phyloP scores from a whole-genome alignment of 2,329 filamentous ascomycete species.

The Escovopsis sp. region DNA sequence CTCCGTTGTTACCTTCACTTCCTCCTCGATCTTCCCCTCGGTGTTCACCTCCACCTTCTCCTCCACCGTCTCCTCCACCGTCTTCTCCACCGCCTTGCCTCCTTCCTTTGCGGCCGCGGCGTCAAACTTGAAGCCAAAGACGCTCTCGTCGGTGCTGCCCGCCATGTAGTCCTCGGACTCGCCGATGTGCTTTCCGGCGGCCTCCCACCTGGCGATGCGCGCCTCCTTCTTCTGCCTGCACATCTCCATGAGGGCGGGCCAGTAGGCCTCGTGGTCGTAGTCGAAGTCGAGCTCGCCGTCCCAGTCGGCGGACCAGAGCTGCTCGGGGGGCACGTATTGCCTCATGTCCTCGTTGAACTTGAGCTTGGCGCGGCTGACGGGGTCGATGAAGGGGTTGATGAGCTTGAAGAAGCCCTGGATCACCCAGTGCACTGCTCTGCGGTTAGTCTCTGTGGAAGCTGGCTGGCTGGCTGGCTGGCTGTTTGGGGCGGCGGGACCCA shows the following conservation, averaged over 20 bases:
- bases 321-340: constrained; percentile 63
- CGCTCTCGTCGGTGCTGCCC: constrained; percentile 33
- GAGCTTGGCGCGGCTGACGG: constrained; percentile 82
- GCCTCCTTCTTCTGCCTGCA: constrained; percentile 50
- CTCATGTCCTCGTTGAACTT: constrained; percentile 92
- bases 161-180: constrained; percentile 80
- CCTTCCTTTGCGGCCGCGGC: constrained; percentile 4
- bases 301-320: constrained; percentile 63
- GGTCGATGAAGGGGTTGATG: constrained; percentile 93
- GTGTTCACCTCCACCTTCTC: constrained; percentile 7
- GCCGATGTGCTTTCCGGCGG: constrained; percentile 66
- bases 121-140: constrained; percentile 16
- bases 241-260: constrained; percentile 67
- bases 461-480: too few relatives aligned
- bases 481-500: too few relatives aligned
- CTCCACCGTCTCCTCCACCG: constrained; percentile 1
- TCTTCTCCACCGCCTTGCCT: constrained; percentile 7
- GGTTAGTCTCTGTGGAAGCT: background rate
- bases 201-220: constrained; percentile 57
- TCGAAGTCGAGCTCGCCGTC: constrained; percentile 75
- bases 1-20: too few relatives aligned
- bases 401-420: constrained; percentile 92
- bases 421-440: constrained; percentile 62
- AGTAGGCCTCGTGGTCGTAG: constrained; percentile 81
- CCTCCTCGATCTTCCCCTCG: too few relatives aligned